Conservation (phyloP, 169 alveolate genomes). For the Besnoitia besnoiti region DNA sequence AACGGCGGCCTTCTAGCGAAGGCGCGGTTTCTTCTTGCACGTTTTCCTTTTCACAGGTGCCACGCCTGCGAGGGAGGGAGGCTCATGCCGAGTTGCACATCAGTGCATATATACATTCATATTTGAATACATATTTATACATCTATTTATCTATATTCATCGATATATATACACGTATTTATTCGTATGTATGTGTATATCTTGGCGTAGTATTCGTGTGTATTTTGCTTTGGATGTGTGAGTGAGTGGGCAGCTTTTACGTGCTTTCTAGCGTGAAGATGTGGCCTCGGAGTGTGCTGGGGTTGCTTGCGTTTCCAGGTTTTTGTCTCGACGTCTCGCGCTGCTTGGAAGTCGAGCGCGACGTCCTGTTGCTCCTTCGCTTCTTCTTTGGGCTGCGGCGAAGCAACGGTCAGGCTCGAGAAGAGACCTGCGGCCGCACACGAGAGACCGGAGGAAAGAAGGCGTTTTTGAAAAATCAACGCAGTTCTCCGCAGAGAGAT, state of each 20-base stretch:
- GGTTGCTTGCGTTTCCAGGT: conserved; percentile 1
- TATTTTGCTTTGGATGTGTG: background rate
- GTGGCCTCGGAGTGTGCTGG: background rate
- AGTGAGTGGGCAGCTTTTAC: background rate
- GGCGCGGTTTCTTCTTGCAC: background rate
- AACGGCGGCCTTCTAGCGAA: too few relatives aligned
- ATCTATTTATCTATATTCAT: background rate
- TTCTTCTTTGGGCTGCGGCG: conserved; percentile 35
- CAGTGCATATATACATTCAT: background rate
- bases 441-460: too few relatives aligned
- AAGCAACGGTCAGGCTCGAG: conserved; percentile 11
- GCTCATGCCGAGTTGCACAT: too few relatives aligned
- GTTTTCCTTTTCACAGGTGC: background rate
- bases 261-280: background rate
- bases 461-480: too few relatives aligned
- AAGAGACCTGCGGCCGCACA: too few relatives aligned
- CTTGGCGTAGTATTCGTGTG: background rate
- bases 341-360: conserved; percentile 58
- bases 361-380: conserved; percentile 59
- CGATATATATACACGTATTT: background rate
- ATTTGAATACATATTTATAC: background rate
- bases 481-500: too few relatives aligned
- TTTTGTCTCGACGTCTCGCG: conserved; percentile 44
- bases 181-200: background rate
- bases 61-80: too few relatives aligned